A percentile compares a stretch with the other conserved stretches of the same genome.
These are phyloP conservation scores for Phragmites australis DNA, from an alignment of 176 grass and related monocot genomes.

Conservation along the genomic window DNA sequence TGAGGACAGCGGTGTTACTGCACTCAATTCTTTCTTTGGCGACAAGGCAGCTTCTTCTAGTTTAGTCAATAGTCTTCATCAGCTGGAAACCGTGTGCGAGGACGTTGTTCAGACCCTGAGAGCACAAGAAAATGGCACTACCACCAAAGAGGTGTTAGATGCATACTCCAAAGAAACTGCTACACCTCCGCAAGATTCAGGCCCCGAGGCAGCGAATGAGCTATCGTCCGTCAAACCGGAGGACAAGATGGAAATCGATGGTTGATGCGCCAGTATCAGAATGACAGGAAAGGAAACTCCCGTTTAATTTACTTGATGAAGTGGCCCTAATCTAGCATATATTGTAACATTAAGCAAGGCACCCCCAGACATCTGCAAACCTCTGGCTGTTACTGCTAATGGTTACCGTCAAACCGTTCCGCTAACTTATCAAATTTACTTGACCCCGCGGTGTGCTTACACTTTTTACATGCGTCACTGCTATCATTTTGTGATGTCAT, in stretches of 20 bases:
- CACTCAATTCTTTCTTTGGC: slow-evolving; percentile 66
- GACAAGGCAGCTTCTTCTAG: slow-evolving; percentile 53
- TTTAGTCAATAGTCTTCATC: slow-evolving; percentile 55
- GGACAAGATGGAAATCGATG: slow-evolving; percentile 39
- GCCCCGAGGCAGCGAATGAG: background rate
- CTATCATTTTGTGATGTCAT: background rate
- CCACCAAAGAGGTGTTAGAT: slow-evolving; percentile 22
- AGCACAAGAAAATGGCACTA: slow-evolving; percentile 35
- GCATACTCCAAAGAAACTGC: background rate
- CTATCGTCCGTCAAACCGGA: background rate
- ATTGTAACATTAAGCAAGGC: background rate
- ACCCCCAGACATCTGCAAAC: slow-evolving; percentile 1
- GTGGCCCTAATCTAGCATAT: background rate
- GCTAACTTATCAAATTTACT: background rate
- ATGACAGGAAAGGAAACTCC: background rate
- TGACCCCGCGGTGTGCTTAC: background rate
- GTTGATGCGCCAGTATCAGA: slow-evolving; percentile 10
- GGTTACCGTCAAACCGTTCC: background rate
- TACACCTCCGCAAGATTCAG: background rate
- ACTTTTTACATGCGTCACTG: background rate
- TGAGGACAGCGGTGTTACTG: slow-evolving; percentile 52
- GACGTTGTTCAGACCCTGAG: slow-evolving; percentile 46
- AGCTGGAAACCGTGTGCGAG: slow-evolving; percentile 57
- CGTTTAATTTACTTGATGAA: background rate
- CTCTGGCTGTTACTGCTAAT: background rate